Base-by-base conservation (phyloP, 495 filamentous ascomycete species). In the Xeromyces bisporus region DNA sequence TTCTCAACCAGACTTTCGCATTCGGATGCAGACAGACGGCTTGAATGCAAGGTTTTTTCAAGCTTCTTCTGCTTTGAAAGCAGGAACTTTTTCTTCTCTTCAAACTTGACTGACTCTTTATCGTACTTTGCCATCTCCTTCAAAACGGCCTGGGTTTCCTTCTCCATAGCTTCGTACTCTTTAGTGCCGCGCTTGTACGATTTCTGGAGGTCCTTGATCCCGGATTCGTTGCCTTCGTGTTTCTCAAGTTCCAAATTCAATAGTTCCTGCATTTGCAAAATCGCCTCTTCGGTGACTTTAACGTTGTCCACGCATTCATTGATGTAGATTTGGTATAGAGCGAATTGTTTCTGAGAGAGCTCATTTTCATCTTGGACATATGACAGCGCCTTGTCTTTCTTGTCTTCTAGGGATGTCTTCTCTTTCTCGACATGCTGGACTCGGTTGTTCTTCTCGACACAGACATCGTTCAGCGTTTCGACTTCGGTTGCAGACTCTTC, bases 391-490 rank as follows among this genome's bases (percentile, higher is more conserved):
- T 86, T 84, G 50, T 96, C 72, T 54, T 96, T 97, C 66, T 93
- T 93, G 44, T 92, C 86, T 51, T 89, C 89, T 23, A 97, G 66
- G 17, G 73, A 59, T 29, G 74, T 81, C 60, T 80, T 93, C 60
- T 97, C 89, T 50, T 96, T 97, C 57, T 97, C 89, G 2, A 97
- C 89, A 47, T 93, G 87, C 56, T 93, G 82, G 4, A 97, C 91
- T 28, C 91, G 77, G 27, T 73, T 75, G 41, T 76, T 89, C 63
- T 96, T 97, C 50, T 96, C 89, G 30, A 79, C 61, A 48, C 89
- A 97, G 7, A 93, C 72, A 40, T 96, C 89, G 44, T 97, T 96
- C 25, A 96, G 66, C 3, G 73, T 73, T 46, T 97, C 89, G 2
- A 87, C 79, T 50, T 94, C 78, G 4, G 77, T 53, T 0, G 84